Conservation (phyloP, 2,329 filamentous ascomycete genomes). For the Thelonectria blattea region DNA sequence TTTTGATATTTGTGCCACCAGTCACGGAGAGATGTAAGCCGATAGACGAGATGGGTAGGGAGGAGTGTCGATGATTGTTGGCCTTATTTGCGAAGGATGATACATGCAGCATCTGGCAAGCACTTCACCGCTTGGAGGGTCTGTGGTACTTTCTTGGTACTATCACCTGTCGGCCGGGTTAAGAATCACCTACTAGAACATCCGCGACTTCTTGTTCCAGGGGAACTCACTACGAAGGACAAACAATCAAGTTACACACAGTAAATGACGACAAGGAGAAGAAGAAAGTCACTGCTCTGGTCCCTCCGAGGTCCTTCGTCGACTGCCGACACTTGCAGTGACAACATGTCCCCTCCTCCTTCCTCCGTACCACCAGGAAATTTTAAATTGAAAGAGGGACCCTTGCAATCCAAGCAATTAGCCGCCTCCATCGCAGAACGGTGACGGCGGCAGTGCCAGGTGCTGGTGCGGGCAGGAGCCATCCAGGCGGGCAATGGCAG, state of each 20-base stretch:
- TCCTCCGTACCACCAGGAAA: constrained; percentile 3
- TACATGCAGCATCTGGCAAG: neutral
- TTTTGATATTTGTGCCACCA: neutral
- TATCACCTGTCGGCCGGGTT: too few relatives aligned
- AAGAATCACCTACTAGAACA: too few relatives aligned
- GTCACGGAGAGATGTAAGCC: neutral
- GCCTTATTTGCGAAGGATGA: too few relatives aligned
- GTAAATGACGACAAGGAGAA: too few relatives aligned
- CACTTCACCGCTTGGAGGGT: too few relatives aligned
- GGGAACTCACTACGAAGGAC: neutral
- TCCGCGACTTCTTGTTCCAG: neutral
- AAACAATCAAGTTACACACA: neutral
- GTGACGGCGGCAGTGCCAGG: constrained; percentile 6
- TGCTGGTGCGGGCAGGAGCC: too few relatives aligned
- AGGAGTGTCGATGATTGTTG: neutral
- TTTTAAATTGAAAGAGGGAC: constrained; percentile 18
- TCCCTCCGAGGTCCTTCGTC: too few relatives aligned
- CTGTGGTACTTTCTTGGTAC: too few relatives aligned
- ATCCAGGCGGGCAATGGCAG: too few relatives aligned
- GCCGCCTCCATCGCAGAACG: constrained; percentile 11
- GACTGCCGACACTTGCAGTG: too few relatives aligned
- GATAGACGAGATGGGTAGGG: neutral
- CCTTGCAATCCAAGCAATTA: constrained; percentile 8
- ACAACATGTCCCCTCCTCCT: neutral
- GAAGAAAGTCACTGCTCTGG: too few relatives aligned